Conservation (phyloP, 768 basidiomycete species). For the Lactifluus piperatus region DNA sequence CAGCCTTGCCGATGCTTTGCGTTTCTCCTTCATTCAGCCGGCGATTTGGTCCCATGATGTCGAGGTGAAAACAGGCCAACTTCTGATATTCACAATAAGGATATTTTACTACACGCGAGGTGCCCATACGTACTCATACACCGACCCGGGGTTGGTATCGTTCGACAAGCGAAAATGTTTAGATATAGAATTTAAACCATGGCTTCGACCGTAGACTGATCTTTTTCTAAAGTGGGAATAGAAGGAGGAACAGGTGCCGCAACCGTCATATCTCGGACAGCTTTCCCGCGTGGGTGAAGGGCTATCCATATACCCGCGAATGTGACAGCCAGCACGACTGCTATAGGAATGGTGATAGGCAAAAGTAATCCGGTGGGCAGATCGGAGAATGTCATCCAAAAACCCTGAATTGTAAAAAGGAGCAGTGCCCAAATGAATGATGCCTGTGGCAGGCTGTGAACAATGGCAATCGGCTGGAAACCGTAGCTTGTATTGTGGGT, state of each 20-base stretch:
- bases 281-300: background rate
- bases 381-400: background rate
- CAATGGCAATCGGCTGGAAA: slow-evolving; percentile 9
- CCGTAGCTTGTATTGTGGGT: background rate
- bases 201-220: background rate
- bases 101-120: background rate
- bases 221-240: background rate
- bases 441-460: slow-evolving; percentile 5
- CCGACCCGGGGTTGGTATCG: too few species aligned
- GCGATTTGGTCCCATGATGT: background rate
- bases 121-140: background rate
- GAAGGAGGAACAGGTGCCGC: background rate
- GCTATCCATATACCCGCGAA: background rate
- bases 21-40: background rate
- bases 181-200: background rate
- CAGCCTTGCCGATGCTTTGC: background rate
- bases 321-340: background rate
- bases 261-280: background rate
- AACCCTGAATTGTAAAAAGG: slow-evolving; percentile 10
- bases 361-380: background rate
- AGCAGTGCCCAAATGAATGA: slow-evolving; percentile 1
- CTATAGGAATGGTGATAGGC: background rate
- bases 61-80: background rate
- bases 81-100: background rate
- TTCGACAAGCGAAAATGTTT: background rate